Conservation (phyloP, 257 asterid species). For the Nicotiana tomentosiformis region DNA sequence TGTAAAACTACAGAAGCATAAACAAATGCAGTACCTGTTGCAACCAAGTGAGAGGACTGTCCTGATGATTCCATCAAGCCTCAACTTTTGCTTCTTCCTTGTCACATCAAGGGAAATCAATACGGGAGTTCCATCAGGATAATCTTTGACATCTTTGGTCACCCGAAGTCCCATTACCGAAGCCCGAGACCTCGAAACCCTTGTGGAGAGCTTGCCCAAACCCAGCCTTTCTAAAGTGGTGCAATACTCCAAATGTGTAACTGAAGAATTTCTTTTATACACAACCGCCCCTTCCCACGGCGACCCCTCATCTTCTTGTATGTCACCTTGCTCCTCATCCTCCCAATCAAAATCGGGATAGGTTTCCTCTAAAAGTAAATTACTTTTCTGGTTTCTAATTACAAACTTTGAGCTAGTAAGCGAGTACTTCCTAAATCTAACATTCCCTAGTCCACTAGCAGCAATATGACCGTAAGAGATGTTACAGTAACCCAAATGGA, state of each 20-base stretch:
- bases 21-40: conserved; percentile 45
- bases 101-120: conserved; percentile 67
- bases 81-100: conserved; percentile 57
- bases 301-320: conserved; percentile 35
- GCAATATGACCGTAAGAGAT: neutral
- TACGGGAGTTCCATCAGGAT: conserved; percentile 76
- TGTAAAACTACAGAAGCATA: neutral
- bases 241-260: conserved; percentile 69
- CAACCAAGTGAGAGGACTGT: conserved; percentile 67
- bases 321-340: conserved; percentile 11
- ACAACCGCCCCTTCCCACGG: conserved; percentile 83
- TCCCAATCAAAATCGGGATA: conserved; percentile 22
- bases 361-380: conserved; percentile 9
- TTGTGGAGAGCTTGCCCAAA: conserved; percentile 55
- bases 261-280: conserved; percentile 54
- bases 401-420: neutral
- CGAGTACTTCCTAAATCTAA: neutral
- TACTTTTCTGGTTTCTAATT: conserved; percentile 11
- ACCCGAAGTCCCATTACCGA: conserved; percentile 78
- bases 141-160: conserved; percentile 53
- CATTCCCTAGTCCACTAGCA: neutral
- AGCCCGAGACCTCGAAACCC: conserved; percentile 57
- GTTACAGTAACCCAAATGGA: neutral
- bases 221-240: conserved; percentile 89
- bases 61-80: conserved; percentile 78